Base-by-base conservation (phyloP, 768 basidiomycete genomes). In the Kwoniella pini region DNA sequence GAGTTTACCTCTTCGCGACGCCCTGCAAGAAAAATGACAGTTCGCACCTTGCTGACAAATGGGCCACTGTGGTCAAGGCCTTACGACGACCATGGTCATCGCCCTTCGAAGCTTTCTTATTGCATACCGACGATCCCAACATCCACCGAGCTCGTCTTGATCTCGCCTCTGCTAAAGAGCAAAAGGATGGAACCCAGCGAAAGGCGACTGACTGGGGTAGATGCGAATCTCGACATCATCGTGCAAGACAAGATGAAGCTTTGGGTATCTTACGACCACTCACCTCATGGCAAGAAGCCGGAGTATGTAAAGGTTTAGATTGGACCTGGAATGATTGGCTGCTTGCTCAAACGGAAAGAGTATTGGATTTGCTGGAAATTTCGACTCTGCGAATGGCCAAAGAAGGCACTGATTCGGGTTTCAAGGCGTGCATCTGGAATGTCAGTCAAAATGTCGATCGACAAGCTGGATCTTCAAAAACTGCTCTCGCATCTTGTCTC, bases 301-400 rank as follows among this genome's bases (percentile, higher is more conserved):
- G 64, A 10, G 86, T 83, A 64, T 92, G 90, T 72, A 91, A 88
- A 73, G 80, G 94, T 54, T 87, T 87, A 0, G 92, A 94, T 69
- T 91, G 89, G 68, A 88, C 88, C 28, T 97, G 94, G 94, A 85
- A 86, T 59, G 92, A 96, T 74, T 97, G 94, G 94, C 90, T 87
- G 24, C 80, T 85, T n/a, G 85, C 85, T 12, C 93, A 96, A 76
- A 93, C 96, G 19, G 91, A 96, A 72, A 86, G 94, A 30, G 94
- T 97, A 3, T 89, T 91, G 87, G 94, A 97, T 76, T 79, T 97
- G 66, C 88, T 95, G 87, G 94, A 97, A 70, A 95, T 96, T 66
- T 88, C 84, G 74, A 82, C 88, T 27, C 82, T 97, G 48, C 88
- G 92, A 30, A 86, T 88, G 38, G 89, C 92, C 0, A 84, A 83